phyloP scores from a whole-genome alignment of 441 rosid genomes.

The Manihot esculenta region DNA sequence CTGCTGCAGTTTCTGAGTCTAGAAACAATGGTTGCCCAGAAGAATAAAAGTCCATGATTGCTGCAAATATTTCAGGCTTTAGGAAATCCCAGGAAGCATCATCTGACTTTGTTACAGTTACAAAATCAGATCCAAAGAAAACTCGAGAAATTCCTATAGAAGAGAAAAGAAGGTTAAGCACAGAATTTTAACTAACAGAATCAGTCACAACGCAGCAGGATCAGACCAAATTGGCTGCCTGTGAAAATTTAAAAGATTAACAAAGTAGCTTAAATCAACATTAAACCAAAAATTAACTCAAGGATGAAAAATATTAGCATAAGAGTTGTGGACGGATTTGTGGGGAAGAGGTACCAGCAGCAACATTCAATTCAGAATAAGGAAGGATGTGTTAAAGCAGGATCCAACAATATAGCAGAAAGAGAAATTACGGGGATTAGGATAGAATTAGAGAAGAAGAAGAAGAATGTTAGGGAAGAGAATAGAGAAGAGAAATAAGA shows the following conservation, averaged over 20 bases:
- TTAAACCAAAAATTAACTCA: not conserved
- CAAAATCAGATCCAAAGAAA: constrained; percentile 89
- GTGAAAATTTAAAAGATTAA: not conserved
- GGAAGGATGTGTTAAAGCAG: too few relatives aligned
- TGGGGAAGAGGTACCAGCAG: too few relatives aligned
- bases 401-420: too few relatives aligned
- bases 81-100: constrained; percentile 80
- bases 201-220: not conserved
- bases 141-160: constrained; percentile 68
- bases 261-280: not conserved
- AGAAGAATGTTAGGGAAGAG: too few relatives aligned
- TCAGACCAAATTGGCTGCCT: not conserved
- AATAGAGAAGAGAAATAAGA: too few relatives aligned
- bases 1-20: constrained; percentile 62
- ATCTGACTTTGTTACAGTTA: constrained; percentile 90
- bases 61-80: constrained; percentile 90
- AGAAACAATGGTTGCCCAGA: constrained; percentile 82
- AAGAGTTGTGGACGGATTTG: too few relatives aligned
- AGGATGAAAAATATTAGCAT: not conserved
- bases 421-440: too few relatives aligned
- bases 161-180: constrained; percentile 17
- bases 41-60: constrained; percentile 89
- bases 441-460: too few relatives aligned
- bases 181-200: not conserved
- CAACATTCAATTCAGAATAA: too few relatives aligned